Base-by-base conservation (phyloP, 2,329 filamentous ascomycete species). In the Plenodomus biglobosus region DNA sequence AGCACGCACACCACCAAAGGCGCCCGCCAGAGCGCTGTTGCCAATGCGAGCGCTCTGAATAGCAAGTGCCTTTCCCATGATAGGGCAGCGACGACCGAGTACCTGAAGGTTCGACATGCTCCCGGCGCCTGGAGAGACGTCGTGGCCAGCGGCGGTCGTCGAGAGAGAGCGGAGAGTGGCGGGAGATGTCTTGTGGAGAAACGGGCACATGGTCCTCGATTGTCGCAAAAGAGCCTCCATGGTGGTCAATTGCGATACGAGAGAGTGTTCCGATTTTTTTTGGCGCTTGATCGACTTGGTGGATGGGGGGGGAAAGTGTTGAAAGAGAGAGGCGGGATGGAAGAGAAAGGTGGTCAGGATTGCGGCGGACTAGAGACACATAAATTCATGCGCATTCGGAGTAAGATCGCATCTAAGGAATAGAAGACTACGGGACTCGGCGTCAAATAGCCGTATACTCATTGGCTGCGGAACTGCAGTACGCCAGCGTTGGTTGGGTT, bases 31-130 rank as follows among this genome's bases (percentile, higher is more conserved):
- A 24, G 73, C 69, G 54, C 67, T 70, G 61, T 75, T 75, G 59
- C 69, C 71, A 52, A 74, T 72, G 65, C 78, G 79, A 49, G 76
- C 75, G 51, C 76, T 77, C 80, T 96, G 92, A 34, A 96, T 86
- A 53, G 90, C 88, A 72, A 99, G 84, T 36, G 94, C 94, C 81
- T 96, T 95, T 74, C 92, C 92, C 94, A 99, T 99, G 74, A 99
- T 87, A 50, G 94, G 94, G 82, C 94, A 99, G 73, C 92, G 90
- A 70, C 91, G 87, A 66, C 90, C 94, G 68, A 95, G 85, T 61
- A 94, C 85, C 79, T 97, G 94, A 66, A 99, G 82, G 77, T 96
- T 97, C 68, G 91, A 96, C 85, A 97, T 96, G 75, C 90, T 90
- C 66, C 92, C 90, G 60, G 92, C 92, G 66, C 91, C 88, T 48